Percentiles rank a stretch among this genome's conserved stretches.
Conservation (phyloP, 139 green algal genomes). For the Chlamydomonas sp. region DNA sequence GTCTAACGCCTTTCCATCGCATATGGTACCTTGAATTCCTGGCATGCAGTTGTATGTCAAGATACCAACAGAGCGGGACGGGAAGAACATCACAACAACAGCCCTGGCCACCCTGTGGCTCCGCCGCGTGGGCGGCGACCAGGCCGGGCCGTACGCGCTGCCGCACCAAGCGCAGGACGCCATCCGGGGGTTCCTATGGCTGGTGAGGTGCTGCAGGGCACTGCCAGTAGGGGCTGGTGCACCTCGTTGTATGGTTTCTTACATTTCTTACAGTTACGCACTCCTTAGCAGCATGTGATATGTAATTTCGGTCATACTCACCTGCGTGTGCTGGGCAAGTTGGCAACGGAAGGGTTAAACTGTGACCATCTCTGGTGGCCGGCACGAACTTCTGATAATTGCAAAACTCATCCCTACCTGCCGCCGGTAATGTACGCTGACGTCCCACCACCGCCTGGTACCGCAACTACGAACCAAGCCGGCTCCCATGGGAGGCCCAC, state of each 20-base stretch:
- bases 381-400: not conserved
- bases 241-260: not conserved
- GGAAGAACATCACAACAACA: no score
- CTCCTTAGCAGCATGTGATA: not conserved
- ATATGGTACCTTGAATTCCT: no score
- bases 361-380: not conserved
- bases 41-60: no score
- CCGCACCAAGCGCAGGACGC: not conserved
- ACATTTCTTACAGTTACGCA: not conserved
- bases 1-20: no score
- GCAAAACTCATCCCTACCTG: not conserved
- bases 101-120: not conserved
- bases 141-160: not conserved
- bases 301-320: no score
- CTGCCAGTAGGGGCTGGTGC: no score
- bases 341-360: not conserved
- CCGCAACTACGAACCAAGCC: no score
- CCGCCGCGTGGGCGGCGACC: not conserved
- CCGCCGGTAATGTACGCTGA: not conserved
- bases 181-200: not conserved
- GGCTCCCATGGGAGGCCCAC: no score
- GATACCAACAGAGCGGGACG: no score
- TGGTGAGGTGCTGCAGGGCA: not conserved
- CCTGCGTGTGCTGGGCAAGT: no score
- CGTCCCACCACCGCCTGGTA: no score